Base-by-base conservation (phyloP, 768 basidiomycete genomes). In the Erythrobasidium yunnanense region DNA sequence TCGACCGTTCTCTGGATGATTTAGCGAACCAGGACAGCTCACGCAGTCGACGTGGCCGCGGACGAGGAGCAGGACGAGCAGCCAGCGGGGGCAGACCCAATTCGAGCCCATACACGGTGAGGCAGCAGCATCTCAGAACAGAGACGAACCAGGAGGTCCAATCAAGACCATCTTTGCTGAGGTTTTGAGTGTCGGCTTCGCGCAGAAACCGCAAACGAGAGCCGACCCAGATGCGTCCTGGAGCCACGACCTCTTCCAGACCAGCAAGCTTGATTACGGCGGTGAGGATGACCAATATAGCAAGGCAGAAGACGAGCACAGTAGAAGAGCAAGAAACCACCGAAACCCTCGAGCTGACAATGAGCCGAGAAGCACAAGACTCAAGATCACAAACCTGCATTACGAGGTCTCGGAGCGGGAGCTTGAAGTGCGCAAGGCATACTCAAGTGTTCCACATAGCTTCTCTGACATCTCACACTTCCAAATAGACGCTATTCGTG, bases 351-450 rank as follows among this genome's bases (percentile, higher is more conserved):
- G 20, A 30, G 6, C 13, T 2, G 57, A 46, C 2, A 23, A 46
- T 11, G 57, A 42, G 3, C 57, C 45, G 4, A 46, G 60, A 29
- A 70, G 45, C 30, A 22, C 65, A 5, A 68, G 67, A 23, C 56
- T 73, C 7, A 25, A 67, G 17, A 70, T 73, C 34, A 49, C 35
- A 5, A 72, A 73, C 53, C 27, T 73, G 57, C 73, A 73, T 35
- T 73, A 72, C 55, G 73, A 73, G 35, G 73, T 73, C 5, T 69
- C 68, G 33, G 73, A 73, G 68, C 38, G 68, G 46, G 73, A 73
- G 49, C 66, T 73, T 4, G 69, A 72, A 68, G 73, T 73, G 55
- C 30, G 68, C 15, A 15, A n/a, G 23, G 55, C 11, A 15, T 18
- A 8, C 11, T 30, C 35, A 27, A 11, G 38, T 11, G 54, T 7